These are phyloP conservation scores for Lablab purpureus DNA, from an alignment of 306 rosid genomes.

Conservation along the genomic window DNA sequence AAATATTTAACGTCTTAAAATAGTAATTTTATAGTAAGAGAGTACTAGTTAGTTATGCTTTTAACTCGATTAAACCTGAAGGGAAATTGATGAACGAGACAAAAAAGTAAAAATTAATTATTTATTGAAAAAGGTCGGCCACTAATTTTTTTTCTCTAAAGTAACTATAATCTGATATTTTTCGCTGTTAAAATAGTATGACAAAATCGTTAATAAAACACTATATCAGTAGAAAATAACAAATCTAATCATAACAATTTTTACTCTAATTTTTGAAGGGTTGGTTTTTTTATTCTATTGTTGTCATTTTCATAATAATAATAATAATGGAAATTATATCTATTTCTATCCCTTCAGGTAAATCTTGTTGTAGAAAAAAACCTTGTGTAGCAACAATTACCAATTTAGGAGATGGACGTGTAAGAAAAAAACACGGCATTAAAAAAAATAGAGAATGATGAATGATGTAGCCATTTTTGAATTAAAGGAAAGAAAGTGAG, in stretches of 20 bases:
- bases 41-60: neutral
- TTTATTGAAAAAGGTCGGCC: neutral
- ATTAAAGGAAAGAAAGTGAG: constrained; percentile 40
- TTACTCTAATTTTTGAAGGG: too few relatives aligned
- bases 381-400: neutral
- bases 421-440: neutral
- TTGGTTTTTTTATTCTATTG: too few relatives aligned
- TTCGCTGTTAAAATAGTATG: neutral
- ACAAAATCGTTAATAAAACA: neutral
- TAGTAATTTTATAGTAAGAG: neutral
- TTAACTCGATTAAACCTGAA: neutral
- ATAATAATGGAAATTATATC: too few relatives aligned
- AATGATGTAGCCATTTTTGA: constrained; percentile 24
- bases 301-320: too few relatives aligned
- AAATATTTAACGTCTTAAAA: neutral
- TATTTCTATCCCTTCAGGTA: neutral
- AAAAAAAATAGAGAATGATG: neutral
- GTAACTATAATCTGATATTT: neutral
- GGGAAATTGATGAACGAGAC: neutral
- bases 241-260: neutral
- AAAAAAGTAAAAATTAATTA: neutral
- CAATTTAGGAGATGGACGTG: neutral
- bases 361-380: neutral
- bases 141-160: neutral
- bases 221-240: neutral